Percentiles rank a stretch among this genome's conserved stretches.
Conservation (phyloP, 495 filamentous ascomycete species). For the Lasiosphaeria miniovina region DNA sequence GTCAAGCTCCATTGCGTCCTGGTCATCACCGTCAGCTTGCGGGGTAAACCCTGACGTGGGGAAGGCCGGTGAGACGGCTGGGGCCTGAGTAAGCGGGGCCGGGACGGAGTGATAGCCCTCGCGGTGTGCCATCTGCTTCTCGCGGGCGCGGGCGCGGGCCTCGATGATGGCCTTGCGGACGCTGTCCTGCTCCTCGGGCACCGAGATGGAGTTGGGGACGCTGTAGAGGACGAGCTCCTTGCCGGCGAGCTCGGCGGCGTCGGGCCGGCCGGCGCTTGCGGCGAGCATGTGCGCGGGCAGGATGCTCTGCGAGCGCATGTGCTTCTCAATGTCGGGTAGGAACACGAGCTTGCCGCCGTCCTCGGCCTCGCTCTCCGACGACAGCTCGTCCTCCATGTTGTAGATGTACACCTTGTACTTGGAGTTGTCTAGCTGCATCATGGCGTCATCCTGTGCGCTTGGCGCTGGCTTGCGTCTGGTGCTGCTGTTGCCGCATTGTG, state of each 20-base stretch:
- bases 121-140: constrained; percentile 35
- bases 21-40: constrained; percentile 1
- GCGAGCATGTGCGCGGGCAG: constrained; percentile 59
- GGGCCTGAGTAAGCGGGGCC: background rate
- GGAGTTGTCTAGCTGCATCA: constrained; percentile 82
- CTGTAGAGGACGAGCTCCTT: constrained; percentile 79
- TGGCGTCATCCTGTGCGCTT: constrained; percentile 52
- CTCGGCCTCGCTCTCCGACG: constrained; percentile 51
- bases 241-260: constrained; percentile 41
- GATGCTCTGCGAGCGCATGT: constrained; percentile 60
- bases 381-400: constrained; percentile 83
- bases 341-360: constrained; percentile 62
- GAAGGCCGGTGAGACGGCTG: no score
- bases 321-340: constrained; percentile 79
- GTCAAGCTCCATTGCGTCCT: constrained; percentile 72
- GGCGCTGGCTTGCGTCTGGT: constrained; percentile 8
- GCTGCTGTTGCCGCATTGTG: constrained; percentile 2
- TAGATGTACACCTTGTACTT: constrained; percentile 85
- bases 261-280: constrained; percentile 28
- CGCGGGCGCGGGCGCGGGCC: constrained; percentile 63
- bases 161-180: constrained; percentile 86
- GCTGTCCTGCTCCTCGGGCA: constrained; percentile 74
- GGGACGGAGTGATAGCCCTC: background rate
- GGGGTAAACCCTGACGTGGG: no score
- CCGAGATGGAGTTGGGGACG: constrained; percentile 70